These are phyloP conservation scores for Wickerhamomyces subpelliculosus DNA, from an alignment of 805 yeast genomes.

Conservation along the genomic window DNA sequence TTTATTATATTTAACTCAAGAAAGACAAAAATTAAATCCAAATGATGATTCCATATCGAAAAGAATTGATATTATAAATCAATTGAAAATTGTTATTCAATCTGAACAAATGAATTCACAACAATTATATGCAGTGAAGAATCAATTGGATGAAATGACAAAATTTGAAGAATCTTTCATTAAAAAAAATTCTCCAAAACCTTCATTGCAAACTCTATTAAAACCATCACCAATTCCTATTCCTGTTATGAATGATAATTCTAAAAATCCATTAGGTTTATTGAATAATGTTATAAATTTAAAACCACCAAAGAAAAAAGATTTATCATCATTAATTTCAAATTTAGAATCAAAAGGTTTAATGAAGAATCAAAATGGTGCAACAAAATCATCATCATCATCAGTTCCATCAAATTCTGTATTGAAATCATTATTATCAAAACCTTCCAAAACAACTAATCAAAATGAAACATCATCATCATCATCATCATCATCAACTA, in stretches of 20 bases:
- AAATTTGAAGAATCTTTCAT: constrained; percentile 30
- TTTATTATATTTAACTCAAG: constrained; percentile 26
- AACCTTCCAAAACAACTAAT: not conserved
- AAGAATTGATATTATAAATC: constrained; percentile 27
- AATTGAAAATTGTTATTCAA: constrained; percentile 28
- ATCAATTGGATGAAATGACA: constrained; percentile 28
- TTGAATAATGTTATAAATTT: constrained; percentile 14
- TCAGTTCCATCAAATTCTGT: not conserved
- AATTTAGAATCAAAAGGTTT: constrained; percentile 15
- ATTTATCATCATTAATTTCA: constrained; percentile 12
- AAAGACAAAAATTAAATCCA: constrained; percentile 24
- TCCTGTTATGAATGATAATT: not conserved
- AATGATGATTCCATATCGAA: constrained; percentile 21
- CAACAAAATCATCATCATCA: too few species aligned
- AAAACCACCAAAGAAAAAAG: constrained; percentile 8
- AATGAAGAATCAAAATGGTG: constrained; percentile 9
- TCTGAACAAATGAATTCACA: constrained; percentile 25
- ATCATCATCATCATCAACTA: constrained; percentile 4
- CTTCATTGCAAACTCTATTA: not conserved
- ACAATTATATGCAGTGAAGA: constrained; percentile 29
- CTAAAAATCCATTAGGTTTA: constrained; percentile 12
- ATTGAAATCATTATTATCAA: not conserved
- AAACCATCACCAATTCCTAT: not conserved
- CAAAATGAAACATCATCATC: constrained; percentile 3
- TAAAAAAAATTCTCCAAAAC: constrained; percentile 21